Percentiles rank a stretch among this genome's conserved stretches.
Evolutionary conservation across 768 basidiomycete species (phyloP).

Genomic region (Russula ochroleuca): DNA sequence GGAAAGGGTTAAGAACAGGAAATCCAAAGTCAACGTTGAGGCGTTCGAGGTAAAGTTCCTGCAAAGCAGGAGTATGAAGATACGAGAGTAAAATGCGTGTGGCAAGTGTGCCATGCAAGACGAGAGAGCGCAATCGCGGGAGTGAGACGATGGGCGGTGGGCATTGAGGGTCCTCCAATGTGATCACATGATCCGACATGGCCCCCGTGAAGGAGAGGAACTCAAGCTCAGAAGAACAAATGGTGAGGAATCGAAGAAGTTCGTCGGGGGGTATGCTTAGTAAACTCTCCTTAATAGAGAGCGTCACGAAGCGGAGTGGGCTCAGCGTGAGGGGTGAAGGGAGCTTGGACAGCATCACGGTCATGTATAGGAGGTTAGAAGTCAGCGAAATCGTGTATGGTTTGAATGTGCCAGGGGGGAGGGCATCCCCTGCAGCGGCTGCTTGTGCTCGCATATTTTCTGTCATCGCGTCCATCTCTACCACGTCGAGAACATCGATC

Average conservation of each 20-base stretch:
- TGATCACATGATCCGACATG: slow-evolving; percentile 42
- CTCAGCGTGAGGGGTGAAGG: slow-evolving; percentile 44
- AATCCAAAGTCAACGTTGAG: slow-evolving; percentile 57
- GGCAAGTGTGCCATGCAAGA: slow-evolving; percentile 55
- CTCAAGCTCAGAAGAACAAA: slow-evolving; percentile 60
- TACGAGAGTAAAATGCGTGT: slow-evolving; percentile 62
- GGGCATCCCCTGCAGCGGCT: not conserved
- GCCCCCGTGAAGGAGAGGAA: slow-evolving; percentile 54
- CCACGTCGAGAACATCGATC: slow-evolving; percentile 26
- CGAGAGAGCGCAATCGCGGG: slow-evolving; percentile 55
- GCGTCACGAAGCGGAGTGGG: slow-evolving; percentile 52
- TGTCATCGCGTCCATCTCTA: slow-evolving; percentile 22
- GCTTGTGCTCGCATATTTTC: slow-evolving; percentile 8
- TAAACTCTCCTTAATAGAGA: slow-evolving; percentile 53
- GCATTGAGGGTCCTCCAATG: slow-evolving; percentile 18
- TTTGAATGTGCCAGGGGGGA: slow-evolving; percentile 17
- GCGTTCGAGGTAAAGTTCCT: slow-evolving; percentile 57
- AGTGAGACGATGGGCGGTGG: slow-evolving; percentile 45
- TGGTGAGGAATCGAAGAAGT: slow-evolving; percentile 56
- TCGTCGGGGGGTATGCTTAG: slow-evolving; percentile 42
- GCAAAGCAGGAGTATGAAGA: slow-evolving; percentile 56
- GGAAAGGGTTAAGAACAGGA: slow-evolving; percentile 26
- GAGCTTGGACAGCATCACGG: slow-evolving; percentile 46
- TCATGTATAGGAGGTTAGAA: slow-evolving; percentile 37
- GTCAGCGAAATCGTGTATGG: slow-evolving; percentile 25